Base-by-base conservation (phyloP, 1,139 yeast species). In the Casaregolazyma suthepensis region DNA sequence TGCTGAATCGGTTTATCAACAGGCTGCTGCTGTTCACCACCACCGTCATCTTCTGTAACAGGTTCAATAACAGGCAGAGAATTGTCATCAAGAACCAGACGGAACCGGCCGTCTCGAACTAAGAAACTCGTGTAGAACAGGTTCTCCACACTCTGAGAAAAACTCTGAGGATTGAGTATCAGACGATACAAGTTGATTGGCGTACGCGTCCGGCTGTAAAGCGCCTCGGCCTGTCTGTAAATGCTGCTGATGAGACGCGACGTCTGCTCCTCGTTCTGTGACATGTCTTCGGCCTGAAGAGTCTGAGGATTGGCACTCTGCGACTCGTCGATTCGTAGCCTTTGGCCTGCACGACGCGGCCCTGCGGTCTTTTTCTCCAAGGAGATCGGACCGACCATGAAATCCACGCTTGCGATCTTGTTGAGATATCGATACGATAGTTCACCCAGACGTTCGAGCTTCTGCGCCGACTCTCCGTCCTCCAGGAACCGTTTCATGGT, bases 51-150 rank as follows among this genome's bases (percentile, higher is more conserved):
- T 18, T 66, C 55, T 12, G 23, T 46, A 40, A 53, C 65, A 59
- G 55, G 63, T 54, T 19, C 26, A 9, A 76, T 64, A 20, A 69
- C 71, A 0, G 84, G 85, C n/a, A 75, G 66, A 1, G 80, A 87
- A 44, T 78, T 72, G 1, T 74, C 75, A 61, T 78, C 82, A 44
- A 61, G 50, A 31, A 59, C 62, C 40, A 89, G 62, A 43, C 74
- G 71, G 31, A 89, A 68, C 60, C 76, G 80, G 1, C 88, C 91
- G 62, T 87, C 95, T 62, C 83, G 80, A 3, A 89, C 79, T 50
- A 91, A 71, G 64, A 90, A 90, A 66, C 96, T 86, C 1, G 87
- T 77, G 64, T 84, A 87, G 64, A 90, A 91, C 60, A 91, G 71
- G 64, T 88, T 89, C 65, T 91, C 97, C 4, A 90, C 82, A 3